Conservation (phyloP, 345 rosid species). For the Acer negundo region DNA sequence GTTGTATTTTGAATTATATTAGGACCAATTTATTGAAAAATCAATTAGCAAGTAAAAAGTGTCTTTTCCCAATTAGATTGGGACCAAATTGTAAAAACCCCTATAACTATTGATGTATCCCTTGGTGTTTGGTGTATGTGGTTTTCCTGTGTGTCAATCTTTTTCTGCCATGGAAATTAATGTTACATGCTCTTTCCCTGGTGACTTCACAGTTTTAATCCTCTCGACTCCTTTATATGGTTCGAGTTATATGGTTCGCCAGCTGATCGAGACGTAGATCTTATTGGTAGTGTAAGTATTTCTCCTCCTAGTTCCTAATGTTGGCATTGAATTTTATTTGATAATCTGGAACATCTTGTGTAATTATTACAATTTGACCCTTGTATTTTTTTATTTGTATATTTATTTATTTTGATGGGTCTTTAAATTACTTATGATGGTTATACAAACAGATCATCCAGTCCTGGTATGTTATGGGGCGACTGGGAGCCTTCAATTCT, state of each 20-base stretch:
- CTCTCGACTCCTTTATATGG: conserved; percentile 82
- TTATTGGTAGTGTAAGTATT: conserved; percentile 70
- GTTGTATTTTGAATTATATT: too few relatives aligned
- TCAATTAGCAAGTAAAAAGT: too few relatives aligned
- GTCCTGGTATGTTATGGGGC: conserved; percentile 97
- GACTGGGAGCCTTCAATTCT: conserved; percentile 91
- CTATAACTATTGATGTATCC: background rate
- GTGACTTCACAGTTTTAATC: conserved; percentile 69
- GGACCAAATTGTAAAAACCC: too few relatives aligned
- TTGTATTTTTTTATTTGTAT: background rate
- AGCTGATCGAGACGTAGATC: conserved; percentile 81
- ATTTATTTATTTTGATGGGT: background rate
- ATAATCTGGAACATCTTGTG: conserved; percentile 3
- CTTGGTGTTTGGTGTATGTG: background rate
- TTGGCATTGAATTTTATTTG: conserved; percentile 8
- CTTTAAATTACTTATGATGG: background rate
- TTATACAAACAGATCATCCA: conserved; percentile 64
- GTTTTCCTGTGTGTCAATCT: background rate
- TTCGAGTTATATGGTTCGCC: conserved; percentile 87
- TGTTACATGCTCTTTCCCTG: background rate
- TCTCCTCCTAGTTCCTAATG: conserved; percentile 17
- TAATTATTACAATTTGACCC: background rate
- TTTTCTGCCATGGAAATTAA: background rate
- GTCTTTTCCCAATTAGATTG: too few relatives aligned
- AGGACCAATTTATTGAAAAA: too few relatives aligned